phyloP scores from a whole-genome alignment of 1,139 yeast species.

The Yamadazyma aaseri region DNA sequence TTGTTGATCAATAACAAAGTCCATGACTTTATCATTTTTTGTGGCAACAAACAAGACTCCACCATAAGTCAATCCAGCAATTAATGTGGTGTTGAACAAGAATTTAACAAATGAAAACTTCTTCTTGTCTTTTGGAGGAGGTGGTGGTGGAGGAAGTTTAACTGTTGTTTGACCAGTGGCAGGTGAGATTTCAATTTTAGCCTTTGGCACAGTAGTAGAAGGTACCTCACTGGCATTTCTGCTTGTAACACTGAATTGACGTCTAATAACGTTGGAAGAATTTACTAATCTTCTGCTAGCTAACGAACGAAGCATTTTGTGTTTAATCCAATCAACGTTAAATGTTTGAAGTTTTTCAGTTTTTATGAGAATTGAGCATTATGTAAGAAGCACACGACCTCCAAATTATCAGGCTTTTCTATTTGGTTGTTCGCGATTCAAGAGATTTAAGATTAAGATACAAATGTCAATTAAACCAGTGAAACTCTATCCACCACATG shows the following conservation, averaged over 20 bases:
- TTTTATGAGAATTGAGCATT: not conserved
- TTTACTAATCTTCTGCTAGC: not conserved
- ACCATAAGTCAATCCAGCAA: constrained; percentile 35
- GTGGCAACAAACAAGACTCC: constrained; percentile 44
- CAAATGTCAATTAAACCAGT: constrained; percentile 19
- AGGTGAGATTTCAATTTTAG: constrained; percentile 3
- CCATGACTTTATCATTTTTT: constrained; percentile 46
- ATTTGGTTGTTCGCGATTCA: not conserved
- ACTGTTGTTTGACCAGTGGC: constrained; percentile 3
- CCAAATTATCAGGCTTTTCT: no score
- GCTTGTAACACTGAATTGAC: constrained; percentile 2
- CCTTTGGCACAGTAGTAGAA: not conserved
- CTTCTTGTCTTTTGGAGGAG: constrained; percentile 21
- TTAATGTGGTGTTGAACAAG: constrained; percentile 30
- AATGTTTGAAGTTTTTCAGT: constrained; percentile 1
- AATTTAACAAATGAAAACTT: constrained; percentile 33
- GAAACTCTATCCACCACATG: constrained; percentile 58
- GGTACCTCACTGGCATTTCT: constrained; percentile 3
- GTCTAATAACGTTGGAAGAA: not conserved
- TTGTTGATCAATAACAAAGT: constrained; percentile 45
- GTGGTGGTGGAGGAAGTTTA: constrained; percentile 8
- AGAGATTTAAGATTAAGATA: no score
- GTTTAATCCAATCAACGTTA: constrained; percentile 10
- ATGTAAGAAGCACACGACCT: not conserved
- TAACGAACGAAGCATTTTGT: constrained; percentile 5